A percentile compares a stretch with the other conserved stretches of the same genome.
Evolutionary conservation across 352 stramenopile genomes (phyloP).

Genomic region (Phytophthora syringae): DNA sequence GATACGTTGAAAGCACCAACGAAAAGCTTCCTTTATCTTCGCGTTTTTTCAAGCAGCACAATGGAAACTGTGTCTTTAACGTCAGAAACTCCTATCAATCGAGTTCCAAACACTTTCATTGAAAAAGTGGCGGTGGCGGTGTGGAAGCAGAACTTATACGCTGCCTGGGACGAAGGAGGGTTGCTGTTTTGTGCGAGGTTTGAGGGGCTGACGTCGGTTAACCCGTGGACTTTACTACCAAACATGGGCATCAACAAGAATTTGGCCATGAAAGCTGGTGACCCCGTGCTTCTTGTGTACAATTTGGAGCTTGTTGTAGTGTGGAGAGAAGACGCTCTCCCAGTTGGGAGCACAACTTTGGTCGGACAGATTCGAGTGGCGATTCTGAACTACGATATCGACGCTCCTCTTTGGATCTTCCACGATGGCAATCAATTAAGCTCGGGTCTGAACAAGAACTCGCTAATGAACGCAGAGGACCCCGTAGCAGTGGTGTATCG

Average conservation of each 20-base stretch:
- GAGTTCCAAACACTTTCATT: conserved; percentile 56
- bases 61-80: conserved; percentile 37
- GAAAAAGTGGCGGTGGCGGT: conserved; percentile 48
- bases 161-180: conserved; percentile 75
- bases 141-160: conserved; percentile 60
- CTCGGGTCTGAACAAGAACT: conserved; percentile 59
- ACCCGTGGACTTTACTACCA: conserved; percentile 65
- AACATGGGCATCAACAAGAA: conserved; percentile 74
- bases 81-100: conserved; percentile 46
- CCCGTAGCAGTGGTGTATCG: conserved; percentile 54
- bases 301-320: conserved; percentile 67
- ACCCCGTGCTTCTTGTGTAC: conserved; percentile 57
- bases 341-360: conserved; percentile 12
- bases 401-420: conserved; percentile 74
- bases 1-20: conserved; percentile 39
- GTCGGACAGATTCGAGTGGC: conserved; percentile 66
- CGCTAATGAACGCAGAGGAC: conserved; percentile 48
- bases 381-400: conserved; percentile 53
- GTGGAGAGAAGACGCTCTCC: conserved; percentile 55
- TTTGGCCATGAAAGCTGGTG: conserved; percentile 50
- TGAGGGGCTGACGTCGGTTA: conserved; percentile 41
- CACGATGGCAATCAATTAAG: conserved; percentile 61
- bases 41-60: conserved; percentile 53
- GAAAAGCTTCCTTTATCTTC: conserved; percentile 62
- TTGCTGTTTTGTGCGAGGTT: conserved; percentile 63